These are phyloP conservation scores for Ustilago lituana DNA, from an alignment of 1,284 basidiomycete species.

Conservation along the genomic window DNA sequence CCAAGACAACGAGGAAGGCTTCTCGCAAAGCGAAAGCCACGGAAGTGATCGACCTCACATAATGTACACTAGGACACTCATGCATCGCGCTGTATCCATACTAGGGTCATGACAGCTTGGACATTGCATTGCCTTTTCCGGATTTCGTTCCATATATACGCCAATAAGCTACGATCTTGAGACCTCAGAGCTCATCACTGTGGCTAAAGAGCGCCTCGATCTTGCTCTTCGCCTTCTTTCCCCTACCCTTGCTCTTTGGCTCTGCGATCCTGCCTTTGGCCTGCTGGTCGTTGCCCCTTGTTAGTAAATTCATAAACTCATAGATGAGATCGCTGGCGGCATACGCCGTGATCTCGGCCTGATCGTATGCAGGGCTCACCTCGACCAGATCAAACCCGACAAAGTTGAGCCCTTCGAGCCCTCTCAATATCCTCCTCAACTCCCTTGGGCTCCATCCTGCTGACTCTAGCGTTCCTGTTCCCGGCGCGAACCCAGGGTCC, in stretches of 20 bases:
- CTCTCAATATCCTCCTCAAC: constrained; percentile 45
- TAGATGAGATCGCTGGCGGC: constrained; percentile 55
- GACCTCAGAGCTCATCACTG: constrained; percentile 26
- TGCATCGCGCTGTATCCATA: no score
- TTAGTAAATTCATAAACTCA: constrained; percentile 51
- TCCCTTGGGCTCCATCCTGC: constrained; percentile 56
- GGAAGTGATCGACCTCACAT: constrained; percentile 34
- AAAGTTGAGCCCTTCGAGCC: constrained; percentile 51
- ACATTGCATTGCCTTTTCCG: no score
- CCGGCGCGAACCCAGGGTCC: constrained; percentile 54
- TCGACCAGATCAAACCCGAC: constrained; percentile 60
- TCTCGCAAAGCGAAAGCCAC: constrained; percentile 10
- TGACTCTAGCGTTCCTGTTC: constrained; percentile 53
- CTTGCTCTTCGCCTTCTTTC: constrained; percentile 15
- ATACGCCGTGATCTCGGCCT: constrained; percentile 54
- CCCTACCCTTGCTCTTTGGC: constrained; percentile 20
- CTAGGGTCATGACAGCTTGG: no score
- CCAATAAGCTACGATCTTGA: no score
- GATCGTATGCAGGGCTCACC: constrained; percentile 54
- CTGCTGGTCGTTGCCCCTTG: constrained; percentile 18
- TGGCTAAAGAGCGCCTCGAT: constrained; percentile 19
- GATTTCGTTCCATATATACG: no score
- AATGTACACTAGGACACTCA: constrained; percentile 1
- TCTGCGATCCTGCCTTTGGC: constrained; percentile 17
- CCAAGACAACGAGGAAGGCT: constrained; percentile 4